phyloP scores from a whole-genome alignment of 2,329 filamentous ascomycete species.

The Leptographium wingfieldii region DNA sequence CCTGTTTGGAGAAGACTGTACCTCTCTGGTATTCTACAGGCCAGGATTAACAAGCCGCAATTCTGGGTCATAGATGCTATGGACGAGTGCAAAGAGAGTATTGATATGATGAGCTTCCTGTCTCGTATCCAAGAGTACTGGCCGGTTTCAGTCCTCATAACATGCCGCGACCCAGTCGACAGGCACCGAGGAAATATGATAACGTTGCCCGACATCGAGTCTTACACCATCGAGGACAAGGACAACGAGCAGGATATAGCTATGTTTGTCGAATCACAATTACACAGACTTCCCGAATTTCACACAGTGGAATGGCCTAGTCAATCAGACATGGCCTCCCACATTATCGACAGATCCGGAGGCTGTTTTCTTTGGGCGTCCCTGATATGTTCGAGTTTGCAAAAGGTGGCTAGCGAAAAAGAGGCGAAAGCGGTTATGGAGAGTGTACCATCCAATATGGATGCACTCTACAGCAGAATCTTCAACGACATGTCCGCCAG shows the following conservation, averaged over 20 bases:
- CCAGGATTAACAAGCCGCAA: conserved; percentile 18
- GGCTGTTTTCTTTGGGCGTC: conserved; percentile 21
- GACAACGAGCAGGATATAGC: too few relatives aligned
- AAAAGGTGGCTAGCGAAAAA: conserved; percentile 14
- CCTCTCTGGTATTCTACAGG: conserved; percentile 5
- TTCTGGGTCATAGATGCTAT: conserved; percentile 22
- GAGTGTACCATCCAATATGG: conserved; percentile 17
- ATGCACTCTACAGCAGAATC: conserved; percentile 17
- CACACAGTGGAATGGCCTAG: too few relatives aligned
- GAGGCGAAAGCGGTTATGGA: conserved; percentile 16
- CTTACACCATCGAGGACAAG: too few relatives aligned
- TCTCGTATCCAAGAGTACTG: conserved; percentile 13
- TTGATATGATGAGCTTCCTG: conserved; percentile 16
- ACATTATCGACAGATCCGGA: conserved; percentile 12
- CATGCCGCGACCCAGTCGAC: conserved; percentile 10
- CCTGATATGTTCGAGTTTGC: conserved; percentile 16
- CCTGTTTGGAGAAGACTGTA: too few relatives aligned
- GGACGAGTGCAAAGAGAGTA: conserved; percentile 17
- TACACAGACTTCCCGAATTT: too few relatives aligned
- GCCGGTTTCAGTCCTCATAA: conserved; percentile 17
- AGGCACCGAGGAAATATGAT: too few relatives aligned
- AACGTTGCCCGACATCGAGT: too few relatives aligned
- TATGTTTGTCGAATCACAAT: too few relatives aligned
- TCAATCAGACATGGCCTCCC: too few relatives aligned
- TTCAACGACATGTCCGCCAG: conserved; percentile 14